Conservation (phyloP, 768 basidiomycete species). For the Amanita inopinata region DNA sequence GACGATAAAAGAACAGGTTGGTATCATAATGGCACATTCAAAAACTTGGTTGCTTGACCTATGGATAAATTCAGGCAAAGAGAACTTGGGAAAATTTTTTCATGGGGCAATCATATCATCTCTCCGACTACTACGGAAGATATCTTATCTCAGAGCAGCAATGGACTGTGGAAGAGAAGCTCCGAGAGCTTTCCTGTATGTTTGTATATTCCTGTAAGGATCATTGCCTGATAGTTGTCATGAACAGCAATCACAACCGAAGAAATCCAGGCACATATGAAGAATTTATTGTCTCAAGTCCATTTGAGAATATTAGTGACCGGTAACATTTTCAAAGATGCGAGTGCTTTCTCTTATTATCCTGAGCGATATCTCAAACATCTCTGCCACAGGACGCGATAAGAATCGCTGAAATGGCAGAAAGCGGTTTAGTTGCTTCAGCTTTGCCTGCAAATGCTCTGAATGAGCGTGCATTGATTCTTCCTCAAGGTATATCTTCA, state of each 20-base stretch:
- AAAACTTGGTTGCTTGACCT: constrained; percentile 3
- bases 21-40: constrained; percentile 10
- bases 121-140: constrained; percentile 68
- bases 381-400: constrained; percentile 56
- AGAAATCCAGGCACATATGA: constrained; percentile 57
- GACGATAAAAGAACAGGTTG: constrained; percentile 79
- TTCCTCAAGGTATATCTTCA: constrained; percentile 47
- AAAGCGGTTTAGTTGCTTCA: constrained; percentile 49
- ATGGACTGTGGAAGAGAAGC: constrained; percentile 71
- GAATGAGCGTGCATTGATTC: constrained; percentile 47
- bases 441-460: constrained; percentile 48
- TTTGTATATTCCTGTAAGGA: constrained; percentile 8
- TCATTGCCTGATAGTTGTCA: background rate
- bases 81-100: constrained; percentile 82
- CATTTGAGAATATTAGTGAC: constrained; percentile 65
- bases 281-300: constrained; percentile 49
- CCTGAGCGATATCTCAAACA: constrained; percentile 1
- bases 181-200: constrained; percentile 69
- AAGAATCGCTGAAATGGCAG: constrained; percentile 59
- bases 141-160: constrained; percentile 62
- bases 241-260: constrained; percentile 55
- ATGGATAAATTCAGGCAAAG: constrained; percentile 50
- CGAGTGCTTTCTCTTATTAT: constrained; percentile 24
- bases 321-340: constrained; percentile 82
- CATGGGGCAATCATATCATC: constrained; percentile 71